Evolutionary conservation across 1,139 yeast genomes (phyloP).

Genomic region (Candida sp.): DNA sequence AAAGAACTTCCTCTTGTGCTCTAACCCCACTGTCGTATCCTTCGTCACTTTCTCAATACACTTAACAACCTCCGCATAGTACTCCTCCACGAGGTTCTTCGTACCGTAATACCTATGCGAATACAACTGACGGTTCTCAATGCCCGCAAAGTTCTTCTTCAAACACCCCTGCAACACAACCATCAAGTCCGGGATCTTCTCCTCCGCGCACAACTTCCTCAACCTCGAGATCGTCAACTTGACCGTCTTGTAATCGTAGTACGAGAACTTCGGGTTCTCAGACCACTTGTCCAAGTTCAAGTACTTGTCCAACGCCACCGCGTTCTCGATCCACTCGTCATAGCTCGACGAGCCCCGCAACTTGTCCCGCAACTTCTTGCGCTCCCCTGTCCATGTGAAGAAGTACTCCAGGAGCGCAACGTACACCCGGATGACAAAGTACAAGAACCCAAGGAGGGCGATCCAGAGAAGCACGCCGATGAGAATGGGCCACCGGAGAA

Average conservation of each 20-base stretch:
- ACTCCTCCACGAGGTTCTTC: constrained; percentile 59
- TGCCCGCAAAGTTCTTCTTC: constrained; percentile 78
- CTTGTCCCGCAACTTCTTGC: constrained; percentile 51
- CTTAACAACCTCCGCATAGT: constrained; percentile 54
- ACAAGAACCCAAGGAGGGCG: constrained; percentile 47
- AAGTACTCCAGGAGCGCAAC: constrained; percentile 68
- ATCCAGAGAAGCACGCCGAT: constrained; percentile 59
- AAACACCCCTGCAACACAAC: constrained; percentile 68
- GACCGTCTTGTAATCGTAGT: constrained; percentile 70
- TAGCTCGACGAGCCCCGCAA: constrained; percentile 55
- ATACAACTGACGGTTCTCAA: constrained; percentile 72
- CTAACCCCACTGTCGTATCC: constrained; percentile 37
- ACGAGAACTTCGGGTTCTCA: constrained; percentile 61
- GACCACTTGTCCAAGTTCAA: constrained; percentile 71
- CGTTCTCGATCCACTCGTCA: constrained; percentile 66
- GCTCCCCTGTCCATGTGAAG: constrained; percentile 63
- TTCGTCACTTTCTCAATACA: constrained; percentile 51
- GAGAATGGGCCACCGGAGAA: constrained; percentile 71
- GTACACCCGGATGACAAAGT: constrained; percentile 58
- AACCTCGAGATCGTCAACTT: constrained; percentile 53
- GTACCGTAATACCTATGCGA: constrained; percentile 82
- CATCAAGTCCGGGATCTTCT: constrained; percentile 51
- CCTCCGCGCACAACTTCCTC: constrained; percentile 31
- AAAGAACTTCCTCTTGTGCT: constrained; percentile 58
- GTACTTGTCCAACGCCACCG: constrained; percentile 58